Conservation (phyloP, 345 rosid species). For the Gossypium australe region DNA sequence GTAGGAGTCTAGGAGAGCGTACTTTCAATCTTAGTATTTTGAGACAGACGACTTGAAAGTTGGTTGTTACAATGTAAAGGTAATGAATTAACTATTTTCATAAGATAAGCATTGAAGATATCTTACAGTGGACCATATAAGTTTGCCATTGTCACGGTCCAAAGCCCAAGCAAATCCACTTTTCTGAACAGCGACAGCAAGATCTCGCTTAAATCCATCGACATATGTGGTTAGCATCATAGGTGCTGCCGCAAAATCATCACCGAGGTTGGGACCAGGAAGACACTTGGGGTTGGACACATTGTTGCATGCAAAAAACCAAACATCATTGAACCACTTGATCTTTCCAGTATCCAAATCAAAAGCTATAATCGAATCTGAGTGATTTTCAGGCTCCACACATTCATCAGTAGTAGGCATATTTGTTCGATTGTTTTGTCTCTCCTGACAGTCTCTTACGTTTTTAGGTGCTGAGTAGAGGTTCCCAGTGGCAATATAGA, state of each 20-base stretch:
- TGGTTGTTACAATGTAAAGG: no score
- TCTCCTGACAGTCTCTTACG: conserved; percentile 22
- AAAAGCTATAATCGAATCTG: conserved; percentile 26
- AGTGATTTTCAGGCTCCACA: conserved; percentile 26
- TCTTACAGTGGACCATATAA: conserved; percentile 39
- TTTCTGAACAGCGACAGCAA: conserved; percentile 39
- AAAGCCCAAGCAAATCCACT: conserved; percentile 49
- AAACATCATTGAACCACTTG: conserved; percentile 27
- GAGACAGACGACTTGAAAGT: no score
- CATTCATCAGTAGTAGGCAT: conserved; percentile 21
- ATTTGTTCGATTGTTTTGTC: conserved; percentile 23
- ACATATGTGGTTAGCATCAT: conserved; percentile 20
- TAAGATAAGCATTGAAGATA: background rate
- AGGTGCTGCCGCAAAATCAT: conserved; percentile 38
- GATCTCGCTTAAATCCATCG: conserved; percentile 14
- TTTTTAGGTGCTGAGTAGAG: conserved; percentile 27
- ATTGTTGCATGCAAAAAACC: conserved; percentile 26
- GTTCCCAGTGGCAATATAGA: conserved; percentile 35
- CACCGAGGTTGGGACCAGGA: conserved; percentile 27
- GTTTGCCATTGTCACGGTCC: conserved; percentile 32
- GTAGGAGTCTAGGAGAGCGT: no score
- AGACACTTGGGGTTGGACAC: conserved; percentile 21
- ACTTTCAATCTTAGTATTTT: no score
- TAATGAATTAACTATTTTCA: background rate
- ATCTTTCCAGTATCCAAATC: conserved; percentile 24